Base-by-base conservation (phyloP, 176 grass and related monocot species). In the Raddia guianensis region DNA sequence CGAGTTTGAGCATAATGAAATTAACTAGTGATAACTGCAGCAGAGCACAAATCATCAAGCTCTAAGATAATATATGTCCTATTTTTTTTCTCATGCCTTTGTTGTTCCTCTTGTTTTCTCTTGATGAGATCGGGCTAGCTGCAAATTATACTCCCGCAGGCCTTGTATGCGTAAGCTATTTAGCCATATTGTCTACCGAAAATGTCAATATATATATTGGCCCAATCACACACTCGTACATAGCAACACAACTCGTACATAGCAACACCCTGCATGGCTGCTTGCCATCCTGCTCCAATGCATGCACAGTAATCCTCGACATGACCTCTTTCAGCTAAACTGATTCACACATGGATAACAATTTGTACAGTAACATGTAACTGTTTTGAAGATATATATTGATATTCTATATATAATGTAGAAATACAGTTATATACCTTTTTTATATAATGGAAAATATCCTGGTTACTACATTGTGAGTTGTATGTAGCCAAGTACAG, bases 171-270 rank as follows among this genome's bases (percentile, higher is more conserved):
- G 59, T 8, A 9, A 49, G 12, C 44, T 72, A 73, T 7, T 49
- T 63, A 40, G 47, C 6, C 34, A 19, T 19, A 19, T 19, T 14
- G 14, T 47, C 9, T 66, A 56, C 13, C 40, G n/a, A 45, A 13
- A 34, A 75, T 83, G 49, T 75, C 72, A 37, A 84, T 84, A 68
- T 68, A 84, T 84, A 68, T 68, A 76, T 58, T 56, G 11, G 19
- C 20, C 19, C 19, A 60, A 27, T 58, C 55, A 9, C 55, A 10
- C 19, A 9, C 55, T 21, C 19, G 21, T 12, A 60, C 21, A 4
- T 27, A 60, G 20, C 8, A 27, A 27, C 9, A 1, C 57, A n/a
- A 9, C 55, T 21, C 19, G 21, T 12, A 60, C 21, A 4, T 27
- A 60, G 20, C 8, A 27, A 27, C 9, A 1, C 57, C 57, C 11